Evolutionary conservation across 441 rosid species (phyloP), one percentile per base, ranked within the genome.

Genomic region (Croton laevigatus): DNA sequence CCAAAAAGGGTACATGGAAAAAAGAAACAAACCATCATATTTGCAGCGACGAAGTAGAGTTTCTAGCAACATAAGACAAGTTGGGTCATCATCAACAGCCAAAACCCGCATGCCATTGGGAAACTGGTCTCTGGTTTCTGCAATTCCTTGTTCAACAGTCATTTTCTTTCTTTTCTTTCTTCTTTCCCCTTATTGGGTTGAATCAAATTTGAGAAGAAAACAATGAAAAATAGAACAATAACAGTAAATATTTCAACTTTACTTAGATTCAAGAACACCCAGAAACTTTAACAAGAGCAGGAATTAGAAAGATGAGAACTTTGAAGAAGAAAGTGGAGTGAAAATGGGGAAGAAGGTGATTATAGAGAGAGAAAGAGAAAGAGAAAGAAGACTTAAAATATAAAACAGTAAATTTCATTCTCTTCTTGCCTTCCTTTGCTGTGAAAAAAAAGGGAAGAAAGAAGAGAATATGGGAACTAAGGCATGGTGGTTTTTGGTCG

Each of bases 61-160:
- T 80, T 86, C 84, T 36, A 95, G 79, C 72, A 92, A 65, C 23
- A 76, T 75, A 54, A 94, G 96, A 73, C 93, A 92, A 70, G 93
- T 87, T 2, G 90, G 93, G 75, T 92, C 97, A 62, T 94, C 97
- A 57, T 94, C 99, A 62, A 92, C 97, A n/a, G 98, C 98, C 78
- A 94, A 85, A 78, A 94, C 94, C 68, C 98, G 84, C 93, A 94
- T 86, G 27, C 98, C 99, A 22, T 81, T 54, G 0, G 99, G 97
- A 76, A 94, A 94, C 82, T 74, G 84, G 71, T 89, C 93, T 59
- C 54, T 59, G 17, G 71, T 64, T 34, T 75, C 91, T 42, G 70
- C 75, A 38, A 72, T 76, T 69, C 66, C 80, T 53, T 81, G 85
- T 70, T 85, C 91, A 8, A 92, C 84, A 34, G 81, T 82, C 97